These are phyloP conservation scores for Cystobasidium ongulense DNA, from an alignment of 768 basidiomycete species.

Conservation along the genomic window DNA sequence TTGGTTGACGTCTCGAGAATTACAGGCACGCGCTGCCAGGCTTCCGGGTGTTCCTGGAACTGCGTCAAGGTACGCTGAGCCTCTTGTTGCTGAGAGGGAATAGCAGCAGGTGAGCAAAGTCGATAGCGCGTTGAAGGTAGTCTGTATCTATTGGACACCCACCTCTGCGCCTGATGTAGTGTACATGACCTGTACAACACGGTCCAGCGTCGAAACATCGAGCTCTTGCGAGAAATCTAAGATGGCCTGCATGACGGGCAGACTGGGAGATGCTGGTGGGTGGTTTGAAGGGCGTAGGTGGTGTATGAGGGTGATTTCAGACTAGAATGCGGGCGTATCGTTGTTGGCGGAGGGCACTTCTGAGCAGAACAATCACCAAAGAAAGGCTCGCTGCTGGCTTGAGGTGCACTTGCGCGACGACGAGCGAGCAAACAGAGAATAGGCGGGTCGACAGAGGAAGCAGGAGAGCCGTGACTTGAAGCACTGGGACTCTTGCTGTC, in stretches of 20 bases:
- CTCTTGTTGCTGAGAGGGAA: constrained; percentile 66
- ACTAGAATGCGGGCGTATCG: neutral
- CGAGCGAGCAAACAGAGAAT: neutral
- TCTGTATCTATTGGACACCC: neutral
- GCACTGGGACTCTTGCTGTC: neutral
- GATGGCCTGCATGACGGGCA: constrained; percentile 35
- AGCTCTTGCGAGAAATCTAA: constrained; percentile 57
- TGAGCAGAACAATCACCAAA: neutral
- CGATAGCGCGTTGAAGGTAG: too few species aligned
- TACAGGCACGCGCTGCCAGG: constrained; percentile 93
- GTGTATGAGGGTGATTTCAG: neutral
- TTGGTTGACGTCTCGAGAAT: constrained; percentile 77
- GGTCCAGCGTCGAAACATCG: constrained; percentile 85
- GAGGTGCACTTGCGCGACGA: too few species aligned
- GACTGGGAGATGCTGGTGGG: neutral
- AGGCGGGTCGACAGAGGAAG: neutral
- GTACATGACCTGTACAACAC: constrained; percentile 86
- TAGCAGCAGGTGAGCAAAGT: neutral
- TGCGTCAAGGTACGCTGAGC: constrained; percentile 91
- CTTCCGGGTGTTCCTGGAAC: constrained; percentile 89
- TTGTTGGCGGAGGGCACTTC: neutral
- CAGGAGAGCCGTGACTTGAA: neutral
- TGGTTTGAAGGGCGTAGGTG: neutral
- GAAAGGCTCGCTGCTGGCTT: neutral
- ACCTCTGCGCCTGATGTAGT: constrained; percentile 77